Conservation (phyloP, 2,329 filamentous ascomycete species). For the Talaromyces sp. region DNA sequence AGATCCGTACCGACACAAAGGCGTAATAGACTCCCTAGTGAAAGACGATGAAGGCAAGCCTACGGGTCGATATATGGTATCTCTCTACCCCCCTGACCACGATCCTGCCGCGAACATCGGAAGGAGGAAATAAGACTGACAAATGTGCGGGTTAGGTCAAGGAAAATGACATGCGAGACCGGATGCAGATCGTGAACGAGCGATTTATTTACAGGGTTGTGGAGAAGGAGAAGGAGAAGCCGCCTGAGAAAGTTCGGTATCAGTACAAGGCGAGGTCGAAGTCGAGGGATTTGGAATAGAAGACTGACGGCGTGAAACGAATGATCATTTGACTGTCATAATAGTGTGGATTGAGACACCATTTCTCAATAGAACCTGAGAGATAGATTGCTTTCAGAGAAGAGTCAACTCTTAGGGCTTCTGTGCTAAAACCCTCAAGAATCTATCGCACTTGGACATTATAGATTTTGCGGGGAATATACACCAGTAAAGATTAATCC, state of each 20-base stretch:
- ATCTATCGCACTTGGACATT: neutral
- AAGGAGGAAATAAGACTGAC: neutral
- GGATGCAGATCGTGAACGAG: slow-evolving; percentile 19
- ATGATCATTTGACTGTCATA: neutral
- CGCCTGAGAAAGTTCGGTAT: neutral
- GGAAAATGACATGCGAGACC: slow-evolving; percentile 16
- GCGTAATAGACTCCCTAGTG: slow-evolving; percentile 13
- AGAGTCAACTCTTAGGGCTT: neutral
- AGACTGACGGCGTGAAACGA: no score
- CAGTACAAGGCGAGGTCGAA: neutral
- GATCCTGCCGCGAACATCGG: no score
- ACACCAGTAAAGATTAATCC: neutral
- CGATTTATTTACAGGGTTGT: slow-evolving; percentile 19
- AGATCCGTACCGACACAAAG: slow-evolving; percentile 20
- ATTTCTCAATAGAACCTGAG: neutral
- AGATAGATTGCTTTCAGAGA: neutral
- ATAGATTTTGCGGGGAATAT: neutral
- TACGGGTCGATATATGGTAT: slow-evolving; percentile 19
- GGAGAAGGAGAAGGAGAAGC: slow-evolving; percentile 11
- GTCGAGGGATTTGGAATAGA: neutral
- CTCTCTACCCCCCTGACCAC: neutral
- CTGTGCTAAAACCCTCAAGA: neutral
- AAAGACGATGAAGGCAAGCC: slow-evolving; percentile 12
- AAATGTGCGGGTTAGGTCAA: slow-evolving; percentile 6
- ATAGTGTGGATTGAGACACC: neutral